These are phyloP conservation scores for Hermanozyma aechmeae DNA, from an alignment of 805 yeast genomes.

Conservation along the genomic window DNA sequence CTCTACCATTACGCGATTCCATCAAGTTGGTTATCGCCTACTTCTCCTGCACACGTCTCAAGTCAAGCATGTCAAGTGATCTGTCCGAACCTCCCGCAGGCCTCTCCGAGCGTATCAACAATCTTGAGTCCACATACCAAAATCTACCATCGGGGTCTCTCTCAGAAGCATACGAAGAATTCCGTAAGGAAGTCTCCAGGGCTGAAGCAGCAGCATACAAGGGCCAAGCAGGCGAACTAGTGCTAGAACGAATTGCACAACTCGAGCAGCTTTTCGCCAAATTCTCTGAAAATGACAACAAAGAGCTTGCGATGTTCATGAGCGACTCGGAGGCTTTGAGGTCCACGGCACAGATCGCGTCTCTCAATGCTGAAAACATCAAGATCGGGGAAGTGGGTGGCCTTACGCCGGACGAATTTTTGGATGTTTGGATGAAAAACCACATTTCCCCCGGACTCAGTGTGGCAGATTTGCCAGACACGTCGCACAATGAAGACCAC, in stretches of 20 bases:
- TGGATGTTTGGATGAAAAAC: constrained; percentile 26
- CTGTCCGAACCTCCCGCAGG: no score
- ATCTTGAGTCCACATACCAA: no score
- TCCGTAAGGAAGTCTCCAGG: constrained; percentile 14
- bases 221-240: constrained; percentile 47
- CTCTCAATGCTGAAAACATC: constrained; percentile 52
- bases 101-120: no score
- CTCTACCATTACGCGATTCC: no score
- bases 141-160: no score
- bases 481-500: constrained; percentile 2
- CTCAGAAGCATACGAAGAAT: constrained; percentile 18
- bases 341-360: constrained; percentile 53
- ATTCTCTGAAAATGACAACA: constrained; percentile 25
- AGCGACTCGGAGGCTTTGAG: constrained; percentile 57
- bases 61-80: no score
- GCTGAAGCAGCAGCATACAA: constrained; percentile 45
- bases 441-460: constrained; percentile 5
- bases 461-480: constrained; percentile 4
- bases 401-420: constrained; percentile 41
- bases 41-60: no score
- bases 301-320: constrained; percentile 27
- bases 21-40: no score
- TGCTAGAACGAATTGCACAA: constrained; percentile 33
- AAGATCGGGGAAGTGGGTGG: constrained; percentile 48
- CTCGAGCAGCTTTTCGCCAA: constrained; percentile 39